A percentile compares a stretch with the other conserved stretches of the same genome.
phyloP scores from a whole-genome alignment of 352 stramenopile species.

The Pilasporangium apinafurcum region DNA sequence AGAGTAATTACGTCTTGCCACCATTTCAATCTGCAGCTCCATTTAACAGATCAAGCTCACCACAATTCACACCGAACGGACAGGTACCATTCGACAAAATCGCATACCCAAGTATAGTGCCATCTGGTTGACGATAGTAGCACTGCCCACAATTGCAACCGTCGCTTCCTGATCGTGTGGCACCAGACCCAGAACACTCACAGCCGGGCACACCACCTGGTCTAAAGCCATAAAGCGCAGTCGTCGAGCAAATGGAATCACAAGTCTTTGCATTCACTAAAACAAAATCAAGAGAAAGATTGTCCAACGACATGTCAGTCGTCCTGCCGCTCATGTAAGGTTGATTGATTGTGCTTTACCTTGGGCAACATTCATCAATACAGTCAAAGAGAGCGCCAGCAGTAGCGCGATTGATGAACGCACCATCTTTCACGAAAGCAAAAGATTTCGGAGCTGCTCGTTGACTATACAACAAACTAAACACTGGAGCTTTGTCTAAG shows the following conservation, averaged over 20 bases:
- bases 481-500: no score
- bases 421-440: no score
- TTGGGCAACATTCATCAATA: no score
- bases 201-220: conserved; percentile 17
- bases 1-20: not conserved
- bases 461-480: no score
- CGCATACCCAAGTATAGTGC: conserved; percentile 18
- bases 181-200: conserved; percentile 20
- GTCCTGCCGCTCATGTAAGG: no score
- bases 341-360: no score
- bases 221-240: conserved; percentile 27
- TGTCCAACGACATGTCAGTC: no score
- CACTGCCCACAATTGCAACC: conserved; percentile 36
- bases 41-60: conserved; percentile 4
- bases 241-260: conserved; percentile 27
- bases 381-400: no score
- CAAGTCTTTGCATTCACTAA: conserved; percentile 20
- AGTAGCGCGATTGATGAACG: no score
- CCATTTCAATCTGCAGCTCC: not conserved
- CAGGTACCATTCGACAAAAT: conserved; percentile 4
- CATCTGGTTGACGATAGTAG: conserved; percentile 17
- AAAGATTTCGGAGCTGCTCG: no score
- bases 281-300: not conserved
- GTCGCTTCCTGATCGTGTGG: conserved; percentile 8
- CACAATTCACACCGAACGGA: conserved; percentile 2